Conservation (phyloP, 2,329 filamentous ascomycete genomes). For the Chrysosporium queenslandicum region DNA sequence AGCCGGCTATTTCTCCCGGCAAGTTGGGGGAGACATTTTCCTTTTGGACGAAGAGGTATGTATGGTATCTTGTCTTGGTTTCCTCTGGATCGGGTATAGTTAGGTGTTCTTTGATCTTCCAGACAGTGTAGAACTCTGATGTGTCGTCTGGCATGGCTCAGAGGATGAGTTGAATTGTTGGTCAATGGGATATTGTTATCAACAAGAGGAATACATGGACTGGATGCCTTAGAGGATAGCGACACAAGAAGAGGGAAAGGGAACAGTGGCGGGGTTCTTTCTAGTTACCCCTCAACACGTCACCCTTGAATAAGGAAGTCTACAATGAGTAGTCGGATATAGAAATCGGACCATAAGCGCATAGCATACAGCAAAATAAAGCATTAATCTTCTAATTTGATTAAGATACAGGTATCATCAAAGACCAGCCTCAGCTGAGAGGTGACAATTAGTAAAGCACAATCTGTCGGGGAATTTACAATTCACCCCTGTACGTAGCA, state of each 20-base stretch:
- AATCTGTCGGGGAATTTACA: neutral
- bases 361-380: neutral
- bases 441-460: neutral
- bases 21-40: too few relatives aligned
- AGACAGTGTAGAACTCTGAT: slow-evolving; percentile 3
- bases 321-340: too few relatives aligned
- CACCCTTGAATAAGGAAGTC: too few relatives aligned
- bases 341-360: neutral
- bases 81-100: slow-evolving; percentile 12
- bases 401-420: slow-evolving; percentile 7
- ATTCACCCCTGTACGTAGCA: neutral
- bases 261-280: too few relatives aligned
- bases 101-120: slow-evolving; percentile 9
- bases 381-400: slow-evolving; percentile 5
- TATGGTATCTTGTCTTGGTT: slow-evolving; percentile 11
- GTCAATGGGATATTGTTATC: too few relatives aligned
- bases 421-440: neutral
- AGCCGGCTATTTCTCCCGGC: slow-evolving; percentile 16
- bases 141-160: neutral
- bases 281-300: too few relatives aligned
- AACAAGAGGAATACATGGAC: too few relatives aligned
- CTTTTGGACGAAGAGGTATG: slow-evolving; percentile 7
- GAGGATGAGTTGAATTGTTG: neutral
- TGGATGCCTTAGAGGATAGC: too few relatives aligned
- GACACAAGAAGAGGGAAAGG: too few relatives aligned